Evolutionary conservation across 192 early-diverging fungal species (phyloP), one percentile per base, ranked within the genome.

Genomic region (Backusella mclennaniae): DNA sequence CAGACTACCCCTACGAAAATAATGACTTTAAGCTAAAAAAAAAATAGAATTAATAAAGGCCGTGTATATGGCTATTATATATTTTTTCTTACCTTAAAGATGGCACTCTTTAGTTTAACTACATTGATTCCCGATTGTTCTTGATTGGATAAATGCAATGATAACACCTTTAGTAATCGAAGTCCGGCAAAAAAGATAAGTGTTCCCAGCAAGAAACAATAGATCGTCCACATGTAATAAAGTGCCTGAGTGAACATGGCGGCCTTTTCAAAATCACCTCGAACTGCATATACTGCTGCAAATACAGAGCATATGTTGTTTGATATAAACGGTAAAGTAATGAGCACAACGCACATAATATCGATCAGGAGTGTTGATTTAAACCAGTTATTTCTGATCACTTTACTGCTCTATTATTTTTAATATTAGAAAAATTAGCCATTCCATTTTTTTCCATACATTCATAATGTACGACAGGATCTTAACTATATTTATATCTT

Each of bases 151-250:
- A 77, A 49, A 67, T 77, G 71, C 5, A 31, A 6, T 14, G 44
- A 41, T 1, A 82, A 70, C 9, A 82, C 6, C 14, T 23, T 35
- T 52, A 77, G n/a, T 11, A 82, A 52, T 23, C 74, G 59, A 26
- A 63, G 0, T 15, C 81, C 77, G 33, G 77, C 17, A 69, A 73
- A 73, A 2, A 67, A 35, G 17, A 78, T 53, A 31, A 71, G 41
- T 14, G 67, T 21, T 5, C 31, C 56, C 2, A 82, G 52, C 5
- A 35, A 35, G 2, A 74, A 39, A 71, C 76, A 77, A 56, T 82
- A 82, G 31, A 77, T 44, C 31, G 73, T 21, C 80, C 80, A 82
- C 38, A 82, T 31, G 35, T 63, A 67, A 42, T 82, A 78, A 17
- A 82, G 38, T 12, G 69, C 39, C 4, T 69, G 66, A 3, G 81